phyloP scores from a whole-genome alignment of 2,329 filamentous ascomycete species.

The Botryosphaeria dothidea region DNA sequence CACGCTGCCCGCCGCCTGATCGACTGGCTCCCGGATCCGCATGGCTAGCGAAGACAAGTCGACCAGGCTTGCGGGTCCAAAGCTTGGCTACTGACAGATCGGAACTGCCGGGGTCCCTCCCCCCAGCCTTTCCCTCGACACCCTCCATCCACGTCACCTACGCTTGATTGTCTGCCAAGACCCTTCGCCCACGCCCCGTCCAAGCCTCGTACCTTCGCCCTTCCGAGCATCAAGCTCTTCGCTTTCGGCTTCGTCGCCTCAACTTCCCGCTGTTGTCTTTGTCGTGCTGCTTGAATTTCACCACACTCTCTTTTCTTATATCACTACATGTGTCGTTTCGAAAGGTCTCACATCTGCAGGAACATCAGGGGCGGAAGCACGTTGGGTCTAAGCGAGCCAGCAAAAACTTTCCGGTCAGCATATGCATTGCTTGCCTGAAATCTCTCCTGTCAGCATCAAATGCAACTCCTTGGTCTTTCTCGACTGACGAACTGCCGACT shows the following conservation, averaged over 20 bases:
- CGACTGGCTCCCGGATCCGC: constrained; percentile 12
- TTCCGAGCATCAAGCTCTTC: not conserved
- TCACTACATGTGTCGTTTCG: too few relatives aligned
- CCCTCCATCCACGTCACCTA: not conserved
- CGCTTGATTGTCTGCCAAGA: not conserved
- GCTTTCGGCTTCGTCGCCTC: not conserved
- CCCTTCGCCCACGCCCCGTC: not conserved
- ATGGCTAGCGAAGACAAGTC: not conserved
- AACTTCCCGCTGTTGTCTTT: not conserved
- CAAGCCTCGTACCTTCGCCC: not conserved
- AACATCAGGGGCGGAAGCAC: not conserved
- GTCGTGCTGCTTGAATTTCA: too few relatives aligned
- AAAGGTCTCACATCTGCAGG: not conserved
- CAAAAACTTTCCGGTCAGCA: not conserved
- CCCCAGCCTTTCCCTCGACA: not conserved
- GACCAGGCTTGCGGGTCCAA: not conserved
- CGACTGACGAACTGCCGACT: not conserved
- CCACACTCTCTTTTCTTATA: too few relatives aligned
- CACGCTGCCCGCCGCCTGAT: constrained; percentile 7
- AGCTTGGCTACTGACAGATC: not conserved
- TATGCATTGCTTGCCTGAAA: not conserved
- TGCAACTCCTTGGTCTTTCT: not conserved
- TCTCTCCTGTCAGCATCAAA: constrained; percentile 1
- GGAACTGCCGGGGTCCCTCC: not conserved
- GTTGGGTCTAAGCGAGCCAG: not conserved